These are phyloP conservation scores for Nyssa sinensis DNA, from an alignment of 148 eudicot genomes.

Conservation along the genomic window DNA sequence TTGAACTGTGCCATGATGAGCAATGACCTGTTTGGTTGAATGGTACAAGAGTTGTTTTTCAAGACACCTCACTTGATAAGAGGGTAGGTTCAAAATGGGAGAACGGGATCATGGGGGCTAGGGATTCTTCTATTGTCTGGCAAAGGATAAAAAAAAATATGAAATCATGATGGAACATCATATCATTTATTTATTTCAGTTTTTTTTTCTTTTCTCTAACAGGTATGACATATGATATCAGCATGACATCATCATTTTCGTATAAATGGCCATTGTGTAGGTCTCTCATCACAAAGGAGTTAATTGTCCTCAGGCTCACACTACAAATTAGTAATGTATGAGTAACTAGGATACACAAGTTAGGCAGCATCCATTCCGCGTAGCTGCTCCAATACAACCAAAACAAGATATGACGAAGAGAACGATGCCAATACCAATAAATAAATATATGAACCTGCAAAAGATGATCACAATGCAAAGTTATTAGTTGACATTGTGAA, in stretches of 20 bases:
- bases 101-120: not conserved
- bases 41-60: not conserved
- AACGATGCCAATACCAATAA: slow-evolving; percentile 63
- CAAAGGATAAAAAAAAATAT: not conserved
- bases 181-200: too few species aligned
- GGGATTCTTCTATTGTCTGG: not conserved
- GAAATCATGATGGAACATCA: not conserved
- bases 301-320: not conserved
- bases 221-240: not conserved
- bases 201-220: too few species aligned
- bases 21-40: not conserved
- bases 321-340: not conserved
- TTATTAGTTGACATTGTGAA: not conserved
- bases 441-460: slow-evolving; percentile 85
- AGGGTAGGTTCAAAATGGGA: not conserved
- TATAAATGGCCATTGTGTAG: not conserved
- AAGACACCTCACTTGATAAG: not conserved
- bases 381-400: slow-evolving; percentile 72
- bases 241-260: not conserved
- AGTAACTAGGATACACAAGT: slow-evolving; percentile 60
- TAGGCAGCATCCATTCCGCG: slow-evolving; percentile 74
- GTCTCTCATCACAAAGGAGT: not conserved
- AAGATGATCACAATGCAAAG: not conserved
- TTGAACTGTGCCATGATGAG: not conserved
- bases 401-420: slow-evolving; percentile 77